Base-by-base conservation (phyloP, 2,329 filamentous ascomycete species). In the Seiridium unicorne region DNA sequence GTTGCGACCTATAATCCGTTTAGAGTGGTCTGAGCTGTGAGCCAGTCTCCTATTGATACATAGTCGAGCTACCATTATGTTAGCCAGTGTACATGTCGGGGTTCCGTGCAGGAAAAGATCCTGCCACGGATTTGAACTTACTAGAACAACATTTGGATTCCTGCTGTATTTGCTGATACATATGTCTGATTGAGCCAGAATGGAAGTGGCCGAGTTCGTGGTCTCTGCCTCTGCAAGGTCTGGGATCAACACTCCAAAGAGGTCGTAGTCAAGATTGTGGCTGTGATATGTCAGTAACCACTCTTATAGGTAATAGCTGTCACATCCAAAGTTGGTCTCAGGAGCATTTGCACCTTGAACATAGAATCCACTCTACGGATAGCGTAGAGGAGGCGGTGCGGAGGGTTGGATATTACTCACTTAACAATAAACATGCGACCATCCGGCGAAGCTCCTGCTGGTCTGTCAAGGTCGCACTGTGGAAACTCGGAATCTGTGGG, bases 381-480 rank as follows among this genome's bases (percentile, higher is more conserved):
- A 26, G 18, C 18, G 18, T 26, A 26, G 18, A 26, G 18, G 18
- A 26, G 18, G 18, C 18, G 18, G 18, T 26, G 18, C 18, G 18
- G 18, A 26, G 18, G 18, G 18, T 26, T 26, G 18, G 18, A 26
- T 26, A 26, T 26, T 26, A 26, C 18, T 26, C 18, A 26, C 18
- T 26, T 79, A 59, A 76, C 75, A 47, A 81, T 72, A 58, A 76
- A 77, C 78, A 82, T 78, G 38, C 76, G 75, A 34, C 71, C 72
- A 26, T 71, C 65, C 0, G 77, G 67, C 38, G 76, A 70, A 31
- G 73, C 76, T 0, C 71, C 72, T 0, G 70, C 55, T 0, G 91
- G 91, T 6, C 90, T 82, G 69, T 90, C 81, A 3, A 91, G 79
- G 9, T 77, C 76, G 75, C 91, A 94, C 47, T 82, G 83, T 68